Evolutionary conservation across 2,329 filamentous ascomycete genomes (phyloP).

Genomic region (Aureobasidium sp.): DNA sequence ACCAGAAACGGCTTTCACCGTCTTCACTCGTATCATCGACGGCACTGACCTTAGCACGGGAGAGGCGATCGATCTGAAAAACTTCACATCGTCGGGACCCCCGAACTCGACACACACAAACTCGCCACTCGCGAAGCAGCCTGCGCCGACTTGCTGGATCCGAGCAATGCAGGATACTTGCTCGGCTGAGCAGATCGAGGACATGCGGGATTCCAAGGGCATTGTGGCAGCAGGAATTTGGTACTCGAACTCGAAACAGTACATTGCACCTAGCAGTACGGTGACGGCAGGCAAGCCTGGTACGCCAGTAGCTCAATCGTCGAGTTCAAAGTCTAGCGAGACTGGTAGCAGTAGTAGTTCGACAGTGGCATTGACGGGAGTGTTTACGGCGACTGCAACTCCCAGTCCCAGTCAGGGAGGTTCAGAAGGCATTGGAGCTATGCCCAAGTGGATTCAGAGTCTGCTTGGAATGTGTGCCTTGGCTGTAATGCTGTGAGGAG

Average conservation of each 20-base stretch:
- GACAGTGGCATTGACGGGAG: slow-evolving; percentile 22
- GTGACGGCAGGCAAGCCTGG: slow-evolving; percentile 26
- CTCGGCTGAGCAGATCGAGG: slow-evolving; percentile 39
- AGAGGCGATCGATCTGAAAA: slow-evolving; percentile 40
- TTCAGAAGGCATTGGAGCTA: not conserved
- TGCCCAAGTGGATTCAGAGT: slow-evolving; percentile 1
- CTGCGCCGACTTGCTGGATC: slow-evolving; percentile 52
- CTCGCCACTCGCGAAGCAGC: slow-evolving; percentile 36
- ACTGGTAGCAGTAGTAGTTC: not conserved
- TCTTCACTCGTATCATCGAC: slow-evolving; percentile 45
- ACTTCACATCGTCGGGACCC: slow-evolving; percentile 50
- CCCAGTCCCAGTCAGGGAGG: slow-evolving; percentile 15
- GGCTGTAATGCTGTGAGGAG: not conserved
- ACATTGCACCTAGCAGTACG: slow-evolving; percentile 26
- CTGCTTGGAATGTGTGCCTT: not conserved
- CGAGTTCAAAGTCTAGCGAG: not conserved
- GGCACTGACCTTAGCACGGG: slow-evolving; percentile 42
- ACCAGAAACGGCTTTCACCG: slow-evolving; percentile 45
- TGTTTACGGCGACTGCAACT: slow-evolving; percentile 30
- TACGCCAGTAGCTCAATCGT: slow-evolving; percentile 18
- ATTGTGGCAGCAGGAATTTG: slow-evolving; percentile 53
- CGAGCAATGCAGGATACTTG: slow-evolving; percentile 46
- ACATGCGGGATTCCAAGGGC: slow-evolving; percentile 42
- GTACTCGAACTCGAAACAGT: slow-evolving; percentile 32
- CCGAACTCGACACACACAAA: slow-evolving; percentile 50